Evolutionary conservation across 257 asterid species (phyloP), one percentile per base, ranked within the genome.

Genomic region (Nyctanthes arbortristis): DNA sequence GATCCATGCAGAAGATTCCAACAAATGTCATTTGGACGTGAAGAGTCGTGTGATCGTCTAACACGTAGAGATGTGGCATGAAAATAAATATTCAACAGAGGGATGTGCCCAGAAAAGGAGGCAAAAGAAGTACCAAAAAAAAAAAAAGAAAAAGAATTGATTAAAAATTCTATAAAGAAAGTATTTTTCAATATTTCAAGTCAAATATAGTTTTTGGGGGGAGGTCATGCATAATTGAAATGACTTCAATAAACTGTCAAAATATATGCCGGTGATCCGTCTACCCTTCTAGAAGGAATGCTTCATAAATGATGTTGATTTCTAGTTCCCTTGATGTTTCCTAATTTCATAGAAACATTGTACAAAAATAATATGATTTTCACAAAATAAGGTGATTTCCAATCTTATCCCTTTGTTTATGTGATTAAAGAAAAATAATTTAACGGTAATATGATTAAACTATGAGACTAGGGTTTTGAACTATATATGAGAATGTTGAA

Each of bases 281-380:
- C 57, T 47, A n/a, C 27, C 57, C 57, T 47, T 47, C 57, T 18
- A 47, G 57, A 47, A 47, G 28, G 12, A 47, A 47, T n/a, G n/a
- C n/a, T 36, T 36, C 43, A 10, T 7, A 36, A 36, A 36, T 36
- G 43, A 36, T 36, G 43, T 13, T 36, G 43, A 36, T 36, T 36
- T 36, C 43, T 36, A 6, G 43, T 36, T 36, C 8, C 11, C 10
- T 0, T 36, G 43, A 36, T 11, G 43, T 36, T 39, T 39, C 18
- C 11, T 13, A 39, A 37, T 37, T 37, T 37, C 47, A 12, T 12
- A 37, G 13, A 37, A 36, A n/a, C n/a, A n/a, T n/a, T n/a, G n/a
- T n/a, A n/a, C n/a, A n/a, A n/a, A n/a, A n/a, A n/a, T n/a, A n/a
- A n/a, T n/a, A n/a, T n/a, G n/a, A n/a, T n/a, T n/a, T n/a, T n/a